These are phyloP conservation scores for Chlorella sp. DNA, from an alignment of 139 green algal genomes.

Conservation along the genomic window DNA sequence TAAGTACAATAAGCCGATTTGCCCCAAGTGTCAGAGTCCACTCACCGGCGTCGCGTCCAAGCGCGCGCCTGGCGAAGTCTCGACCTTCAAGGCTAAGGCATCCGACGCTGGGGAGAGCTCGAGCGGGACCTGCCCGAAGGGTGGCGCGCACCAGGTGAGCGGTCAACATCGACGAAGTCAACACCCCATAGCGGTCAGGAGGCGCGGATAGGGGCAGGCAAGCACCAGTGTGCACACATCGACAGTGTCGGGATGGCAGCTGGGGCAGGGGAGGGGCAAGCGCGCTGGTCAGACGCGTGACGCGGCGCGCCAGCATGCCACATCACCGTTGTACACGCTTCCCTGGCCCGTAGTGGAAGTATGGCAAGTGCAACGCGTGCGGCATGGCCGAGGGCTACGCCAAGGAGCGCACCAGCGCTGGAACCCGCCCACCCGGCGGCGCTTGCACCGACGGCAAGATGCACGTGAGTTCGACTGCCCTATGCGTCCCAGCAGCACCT, in stretches of 20 bases:
- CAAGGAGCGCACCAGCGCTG: constrained; percentile 2
- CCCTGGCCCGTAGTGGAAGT: too few relatives aligned
- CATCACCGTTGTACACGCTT: too few relatives aligned
- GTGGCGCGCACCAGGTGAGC: constrained; percentile 8
- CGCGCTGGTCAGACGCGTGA: too few relatives aligned
- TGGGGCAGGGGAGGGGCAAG: too few relatives aligned
- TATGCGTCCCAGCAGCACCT: too few relatives aligned
- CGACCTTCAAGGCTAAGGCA: neutral
- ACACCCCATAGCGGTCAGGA: too few relatives aligned
- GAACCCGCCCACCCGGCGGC: constrained; percentile 2
- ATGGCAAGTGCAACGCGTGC: constrained; percentile 27
- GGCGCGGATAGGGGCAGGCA: too few relatives aligned
- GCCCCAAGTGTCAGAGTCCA: constrained; percentile 16
- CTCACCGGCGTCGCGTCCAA: constrained; percentile 5
- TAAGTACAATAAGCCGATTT: constrained; percentile 18
- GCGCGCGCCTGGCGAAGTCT: constrained; percentile 11
- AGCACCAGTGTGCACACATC: too few relatives aligned
- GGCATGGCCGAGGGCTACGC: constrained; percentile 14
- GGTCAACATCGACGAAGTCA: too few relatives aligned
- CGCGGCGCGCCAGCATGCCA: too few relatives aligned
- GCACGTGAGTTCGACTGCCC: too few relatives aligned
- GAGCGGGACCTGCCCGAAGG: constrained; percentile 16
- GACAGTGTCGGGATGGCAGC: too few relatives aligned
- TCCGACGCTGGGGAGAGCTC: constrained; percentile 5
- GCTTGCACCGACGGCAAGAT: constrained; percentile 15